These are phyloP conservation scores for Eucalyptus microcorys DNA, from an alignment of 345 rosid species.

Conservation along the genomic window DNA sequence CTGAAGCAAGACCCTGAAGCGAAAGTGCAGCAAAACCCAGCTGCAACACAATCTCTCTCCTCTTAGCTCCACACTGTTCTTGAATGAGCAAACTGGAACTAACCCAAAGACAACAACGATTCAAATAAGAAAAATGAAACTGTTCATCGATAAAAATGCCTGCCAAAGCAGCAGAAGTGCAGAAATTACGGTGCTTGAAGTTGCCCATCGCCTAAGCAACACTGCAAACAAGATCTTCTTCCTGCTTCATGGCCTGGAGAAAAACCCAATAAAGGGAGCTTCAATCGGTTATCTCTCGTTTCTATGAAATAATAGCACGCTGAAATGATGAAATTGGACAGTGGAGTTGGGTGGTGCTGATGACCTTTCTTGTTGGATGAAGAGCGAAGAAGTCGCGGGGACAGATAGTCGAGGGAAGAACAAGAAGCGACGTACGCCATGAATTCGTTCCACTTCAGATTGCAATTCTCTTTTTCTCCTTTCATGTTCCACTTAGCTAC, in stretches of 20 bases:
- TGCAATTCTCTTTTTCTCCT: neutral
- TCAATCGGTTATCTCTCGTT: neutral
- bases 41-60: constrained; percentile 50
- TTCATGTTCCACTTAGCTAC: neutral
- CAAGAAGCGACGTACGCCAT: constrained; percentile 16
- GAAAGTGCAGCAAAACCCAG: constrained; percentile 29
- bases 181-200: neutral
- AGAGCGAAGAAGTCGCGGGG: neutral
- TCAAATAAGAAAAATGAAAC: neutral
- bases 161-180: neutral
- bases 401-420: constrained; percentile 21
- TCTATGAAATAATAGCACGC: neutral
- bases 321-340: neutral
- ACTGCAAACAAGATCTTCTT: neutral
- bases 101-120: neutral
- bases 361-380: constrained; percentile 1
- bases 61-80: constrained; percentile 6
- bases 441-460: neutral
- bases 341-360: neutral
- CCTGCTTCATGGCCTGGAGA: neutral
- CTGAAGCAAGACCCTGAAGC: constrained; percentile 17
- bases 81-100: neutral
- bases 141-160: neutral
- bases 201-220: neutral
- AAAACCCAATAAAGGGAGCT: neutral